Conservation (phyloP, 2,329 filamentous ascomycete species). For the Mycosphaerelloides madeirae region DNA sequence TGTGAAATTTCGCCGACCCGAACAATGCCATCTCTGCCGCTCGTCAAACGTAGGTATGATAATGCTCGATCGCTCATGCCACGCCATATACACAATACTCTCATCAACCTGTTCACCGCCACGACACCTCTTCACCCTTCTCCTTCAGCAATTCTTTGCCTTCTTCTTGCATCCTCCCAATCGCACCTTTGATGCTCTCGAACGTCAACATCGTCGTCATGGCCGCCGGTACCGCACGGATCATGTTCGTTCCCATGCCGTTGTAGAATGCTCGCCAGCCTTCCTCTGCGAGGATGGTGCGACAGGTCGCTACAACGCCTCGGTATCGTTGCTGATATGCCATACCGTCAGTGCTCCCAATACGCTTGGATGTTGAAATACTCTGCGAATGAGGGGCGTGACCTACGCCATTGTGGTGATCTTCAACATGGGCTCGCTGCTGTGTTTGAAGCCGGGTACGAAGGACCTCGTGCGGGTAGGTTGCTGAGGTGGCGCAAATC, state of each 20-base stretch:
- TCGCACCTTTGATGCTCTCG: constrained; percentile 63
- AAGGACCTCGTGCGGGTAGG: constrained; percentile 95
- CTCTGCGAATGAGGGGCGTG: constrained; percentile 32
- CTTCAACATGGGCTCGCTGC: constrained; percentile 57
- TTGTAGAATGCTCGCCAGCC: constrained; percentile 97
- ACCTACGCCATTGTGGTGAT: constrained; percentile 48
- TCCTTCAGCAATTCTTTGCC: constrained; percentile 33
- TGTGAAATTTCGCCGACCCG: not conserved
- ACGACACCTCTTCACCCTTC: constrained; percentile 2
- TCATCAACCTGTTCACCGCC: not conserved
- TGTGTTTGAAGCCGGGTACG: constrained; percentile 92
- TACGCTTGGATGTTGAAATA: constrained; percentile 31
- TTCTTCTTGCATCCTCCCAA: constrained; percentile 52
- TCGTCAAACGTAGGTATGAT: constrained; percentile 2
- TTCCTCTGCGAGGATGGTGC: constrained; percentile 81
- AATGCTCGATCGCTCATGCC: not conserved
- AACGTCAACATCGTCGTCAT: constrained; percentile 98
- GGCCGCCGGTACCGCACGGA: constrained; percentile 88
- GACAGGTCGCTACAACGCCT: constrained; percentile 75
- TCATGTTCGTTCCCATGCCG: constrained; percentile 95
- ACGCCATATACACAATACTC: constrained; percentile 7
- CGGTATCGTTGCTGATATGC: constrained; percentile 57
- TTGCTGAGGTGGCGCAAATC: constrained; percentile 86
- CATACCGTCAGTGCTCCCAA: constrained; percentile 51
- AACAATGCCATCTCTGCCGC: constrained; percentile 3